Percentiles rank a stretch among this genome's conserved stretches.
Evolutionary conservation across 2,329 filamentous ascomycete species (phyloP).

Genomic region (Aspergillus aculeatus): DNA sequence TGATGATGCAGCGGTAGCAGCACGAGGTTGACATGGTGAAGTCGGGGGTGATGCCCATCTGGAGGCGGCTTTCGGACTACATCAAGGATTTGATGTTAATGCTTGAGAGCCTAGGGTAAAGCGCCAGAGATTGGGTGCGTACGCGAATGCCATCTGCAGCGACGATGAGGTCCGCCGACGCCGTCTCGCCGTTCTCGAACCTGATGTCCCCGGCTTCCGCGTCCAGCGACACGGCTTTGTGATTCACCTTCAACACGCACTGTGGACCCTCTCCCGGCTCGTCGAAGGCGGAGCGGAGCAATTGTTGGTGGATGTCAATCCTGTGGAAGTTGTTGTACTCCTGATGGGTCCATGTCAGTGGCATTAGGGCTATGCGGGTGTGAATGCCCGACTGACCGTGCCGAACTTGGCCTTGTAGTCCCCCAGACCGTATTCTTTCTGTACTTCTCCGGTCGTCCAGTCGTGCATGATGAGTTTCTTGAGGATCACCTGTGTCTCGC

Average conservation of each 20-base stretch:
- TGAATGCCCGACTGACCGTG: slow-evolving; percentile 9
- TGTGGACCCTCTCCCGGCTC: slow-evolving; percentile 18
- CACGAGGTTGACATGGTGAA: slow-evolving; percentile 38
- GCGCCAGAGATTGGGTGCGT: slow-evolving; percentile 1
- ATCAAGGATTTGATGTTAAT: background rate
- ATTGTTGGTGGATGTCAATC: slow-evolving; percentile 27
- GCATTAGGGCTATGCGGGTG: background rate
- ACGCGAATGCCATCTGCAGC: slow-evolving; percentile 29
- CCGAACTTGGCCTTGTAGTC: slow-evolving; percentile 29
- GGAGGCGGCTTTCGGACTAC: slow-evolving; percentile 21
- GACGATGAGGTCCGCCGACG: slow-evolving; percentile 23
- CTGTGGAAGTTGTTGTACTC: slow-evolving; percentile 31
- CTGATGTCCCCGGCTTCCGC: slow-evolving; percentile 19
- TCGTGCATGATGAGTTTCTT: slow-evolving; percentile 33
- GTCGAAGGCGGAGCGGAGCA: slow-evolving; percentile 26
- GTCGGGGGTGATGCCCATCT: slow-evolving; percentile 32
- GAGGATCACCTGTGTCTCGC: slow-evolving; percentile 20
- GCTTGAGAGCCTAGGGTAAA: no score
- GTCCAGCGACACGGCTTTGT: slow-evolving; percentile 20
- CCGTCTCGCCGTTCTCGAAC: slow-evolving; percentile 21
- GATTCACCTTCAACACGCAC: slow-evolving; percentile 21
- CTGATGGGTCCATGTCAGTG: slow-evolving; percentile 5
- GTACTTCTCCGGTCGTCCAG: slow-evolving; percentile 27
- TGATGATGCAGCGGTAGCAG: slow-evolving; percentile 33
- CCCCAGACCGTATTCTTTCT: slow-evolving; percentile 26